Base-by-base conservation (phyloP, 768 basidiomycete genomes). In the Coprinopsis sp. region DNA sequence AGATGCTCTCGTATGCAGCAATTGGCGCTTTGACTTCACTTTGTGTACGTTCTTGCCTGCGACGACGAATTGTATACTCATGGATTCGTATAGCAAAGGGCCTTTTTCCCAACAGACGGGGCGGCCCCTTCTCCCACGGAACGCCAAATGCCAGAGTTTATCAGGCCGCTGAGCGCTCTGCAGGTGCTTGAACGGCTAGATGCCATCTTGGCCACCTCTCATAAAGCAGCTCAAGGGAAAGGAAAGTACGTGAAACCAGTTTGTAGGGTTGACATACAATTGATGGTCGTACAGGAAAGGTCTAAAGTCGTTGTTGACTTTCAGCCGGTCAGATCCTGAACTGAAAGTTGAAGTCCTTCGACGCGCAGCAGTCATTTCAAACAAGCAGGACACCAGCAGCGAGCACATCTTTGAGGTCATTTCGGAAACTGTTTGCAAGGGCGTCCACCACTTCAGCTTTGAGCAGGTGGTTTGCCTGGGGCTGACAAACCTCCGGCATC, bases 21-120 rank as follows among this genome's bases (percentile, higher is more conserved):
- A 77, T 86, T n/a, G 84, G 90, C 30, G 89, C 93, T 3, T 68
- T 95, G 66, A 81, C 89, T n/a, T 80, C 90, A 7, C 75, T 95
- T 50, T 88, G 87, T 59, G 92, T 95, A 56, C 69, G 92, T 82
- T 13, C 23, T 19, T 29, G 18, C 28, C 11, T 29, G 27, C 2
- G 28, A 24, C 7, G 3, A 14, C 37, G 36, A 24, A 18, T 37
- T n/a, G 3, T 25, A 39, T 22, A 37, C 21, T 55, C 23, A 53
- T 25, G 18, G 38, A 16, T 3, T 10, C n/a, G 33, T 47, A 16
- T 58, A 95, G 91, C 78, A 79, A 70, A 91, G 82, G 48, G 87
- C 88, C 2, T 86, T 87, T 57, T 87, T 81, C 52, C 78, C 81
- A 21, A 73, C 78, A 5, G 82, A 86, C 22, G 56, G 68, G 22